Percentiles rank a stretch among this genome's conserved stretches.
Evolutionary conservation across 1,139 yeast species (phyloP).

Genomic region (Wickerhamiella pararugosa): DNA sequence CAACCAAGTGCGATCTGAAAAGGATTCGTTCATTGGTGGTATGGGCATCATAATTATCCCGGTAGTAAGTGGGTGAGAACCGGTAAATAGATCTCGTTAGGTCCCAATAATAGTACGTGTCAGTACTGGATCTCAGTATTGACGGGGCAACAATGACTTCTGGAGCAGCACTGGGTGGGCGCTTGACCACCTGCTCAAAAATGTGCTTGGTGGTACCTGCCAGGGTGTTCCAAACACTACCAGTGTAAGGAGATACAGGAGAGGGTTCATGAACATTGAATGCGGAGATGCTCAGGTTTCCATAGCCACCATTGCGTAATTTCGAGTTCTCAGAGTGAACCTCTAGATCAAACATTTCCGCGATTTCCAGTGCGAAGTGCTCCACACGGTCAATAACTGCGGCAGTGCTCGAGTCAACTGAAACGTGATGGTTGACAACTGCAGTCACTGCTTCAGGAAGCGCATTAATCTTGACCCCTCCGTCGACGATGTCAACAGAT

Average conservation of each 20-base stretch:
- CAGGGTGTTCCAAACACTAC: conserved; percentile 37
- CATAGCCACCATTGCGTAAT: conserved; percentile 9
- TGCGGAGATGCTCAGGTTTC: conserved; percentile 10
- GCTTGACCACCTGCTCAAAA: conserved; percentile 25
- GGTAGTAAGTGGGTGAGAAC: conserved; percentile 30
- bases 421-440: conserved; percentile 44
- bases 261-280: conserved; percentile 22
- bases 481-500: conserved; percentile 48
- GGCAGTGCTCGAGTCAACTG: conserved; percentile 35
- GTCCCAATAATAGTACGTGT: conserved; percentile 64
- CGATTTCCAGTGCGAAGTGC: conserved; percentile 29
- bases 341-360: conserved; percentile 35
- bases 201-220: conserved; percentile 45
- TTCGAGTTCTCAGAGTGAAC: conserved; percentile 19
- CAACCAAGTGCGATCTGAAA: conserved; percentile 39
- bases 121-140: conserved; percentile 70
- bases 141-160: conserved; percentile 39
- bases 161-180: background rate
- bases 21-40: conserved; percentile 45
- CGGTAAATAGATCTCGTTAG: conserved; percentile 62
- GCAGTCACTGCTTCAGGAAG: conserved; percentile 53
- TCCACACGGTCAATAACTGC: conserved; percentile 30
- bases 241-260: conserved; percentile 37
- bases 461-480: conserved; percentile 61
- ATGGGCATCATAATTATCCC: conserved; percentile 27